Evolutionary conservation across 768 basidiomycete genomes (phyloP).

Genomic region (Kwoniella bestiolae): DNA sequence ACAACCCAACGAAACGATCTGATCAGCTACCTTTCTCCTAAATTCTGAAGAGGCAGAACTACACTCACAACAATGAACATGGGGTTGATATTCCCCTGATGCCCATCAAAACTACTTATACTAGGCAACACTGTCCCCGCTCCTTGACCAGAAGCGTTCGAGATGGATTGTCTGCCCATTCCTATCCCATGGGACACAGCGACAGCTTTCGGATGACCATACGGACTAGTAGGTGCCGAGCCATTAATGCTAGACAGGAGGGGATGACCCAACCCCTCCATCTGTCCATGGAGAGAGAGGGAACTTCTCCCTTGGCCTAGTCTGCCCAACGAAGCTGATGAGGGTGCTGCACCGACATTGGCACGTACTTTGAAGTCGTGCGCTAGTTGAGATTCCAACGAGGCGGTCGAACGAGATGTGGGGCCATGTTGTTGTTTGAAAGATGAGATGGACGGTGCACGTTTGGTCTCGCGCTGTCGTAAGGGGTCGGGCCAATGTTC

Average conservation of each 20-base stretch:
- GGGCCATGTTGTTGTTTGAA: slow-evolving; percentile 38
- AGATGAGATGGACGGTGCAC: slow-evolving; percentile 43
- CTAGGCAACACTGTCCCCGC: slow-evolving; percentile 37
- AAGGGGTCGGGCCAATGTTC: slow-evolving; percentile 37
- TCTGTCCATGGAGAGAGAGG: slow-evolving; percentile 27
- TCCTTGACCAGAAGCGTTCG: slow-evolving; percentile 9
- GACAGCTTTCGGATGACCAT: slow-evolving; percentile 52
- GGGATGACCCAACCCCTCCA: slow-evolving; percentile 1
- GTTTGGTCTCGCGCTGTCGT: slow-evolving; percentile 26
- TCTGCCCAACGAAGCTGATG: slow-evolving; percentile 39
- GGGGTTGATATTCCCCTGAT: slow-evolving; percentile 43
- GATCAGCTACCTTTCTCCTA: not conserved
- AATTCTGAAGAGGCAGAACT: not conserved
- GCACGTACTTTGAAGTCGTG: slow-evolving; percentile 54
- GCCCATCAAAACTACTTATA: slow-evolving; percentile 41
- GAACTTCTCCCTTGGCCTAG: slow-evolving; percentile 32
- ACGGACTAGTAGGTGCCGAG: slow-evolving; percentile 54
- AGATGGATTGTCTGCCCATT: slow-evolving; percentile 36
- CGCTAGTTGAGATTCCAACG: slow-evolving; percentile 56
- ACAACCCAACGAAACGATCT: too few species aligned
- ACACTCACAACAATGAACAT: slow-evolving; percentile 55
- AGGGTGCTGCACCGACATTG: slow-evolving; percentile 35
- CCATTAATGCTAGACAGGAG: slow-evolving; percentile 28
- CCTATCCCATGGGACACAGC: slow-evolving; percentile 50
- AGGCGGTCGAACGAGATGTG: slow-evolving; percentile 48